A percentile compares a stretch with the other conserved stretches of the same genome.
These are phyloP conservation scores for Xylaria arbuscula DNA, from an alignment of 2,329 filamentous ascomycete species.

Conservation along the genomic window DNA sequence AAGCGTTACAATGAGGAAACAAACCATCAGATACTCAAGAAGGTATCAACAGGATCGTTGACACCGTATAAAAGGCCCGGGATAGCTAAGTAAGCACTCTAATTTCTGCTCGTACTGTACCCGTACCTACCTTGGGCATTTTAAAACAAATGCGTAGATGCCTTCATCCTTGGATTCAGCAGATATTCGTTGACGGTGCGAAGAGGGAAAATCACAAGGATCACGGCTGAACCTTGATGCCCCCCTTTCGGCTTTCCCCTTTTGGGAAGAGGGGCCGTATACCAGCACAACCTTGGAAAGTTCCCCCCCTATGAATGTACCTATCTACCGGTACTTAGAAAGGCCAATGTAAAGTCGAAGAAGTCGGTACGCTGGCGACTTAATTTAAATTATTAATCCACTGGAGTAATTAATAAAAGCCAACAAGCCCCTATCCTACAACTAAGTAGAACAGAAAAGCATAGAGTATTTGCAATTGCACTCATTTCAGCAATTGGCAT, in stretches of 20 bases:
- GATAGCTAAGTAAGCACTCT: too few species aligned
- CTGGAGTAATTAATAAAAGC: too few species aligned
- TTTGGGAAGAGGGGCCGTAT: background rate
- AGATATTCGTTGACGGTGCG: background rate
- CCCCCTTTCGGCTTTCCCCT: background rate
- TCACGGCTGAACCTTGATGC: background rate
- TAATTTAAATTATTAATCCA: too few species aligned
- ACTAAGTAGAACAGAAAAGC: too few species aligned
- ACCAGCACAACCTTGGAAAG: background rate
- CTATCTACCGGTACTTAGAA: too few species aligned
- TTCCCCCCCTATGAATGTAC: background rate
- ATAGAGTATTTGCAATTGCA: too few species aligned
- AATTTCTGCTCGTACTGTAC: too few species aligned
- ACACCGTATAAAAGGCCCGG: background rate
- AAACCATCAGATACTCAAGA: background rate
- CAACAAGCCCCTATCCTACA: too few species aligned
- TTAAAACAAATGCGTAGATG: background rate
- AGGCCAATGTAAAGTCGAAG: too few species aligned
- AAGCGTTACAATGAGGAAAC: background rate
- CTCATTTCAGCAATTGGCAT: background rate
- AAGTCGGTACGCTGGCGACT: too few species aligned
- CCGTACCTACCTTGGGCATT: too few species aligned
- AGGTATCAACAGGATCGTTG: background rate
- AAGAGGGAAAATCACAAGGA: conserved; percentile 2
- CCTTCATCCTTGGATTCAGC: background rate